A percentile compares a stretch with the other conserved stretches of the same genome.
These are phyloP conservation scores for Trichoderma endophyticum DNA, from an alignment of 2,329 filamentous ascomycete species.

Conservation along the genomic window DNA sequence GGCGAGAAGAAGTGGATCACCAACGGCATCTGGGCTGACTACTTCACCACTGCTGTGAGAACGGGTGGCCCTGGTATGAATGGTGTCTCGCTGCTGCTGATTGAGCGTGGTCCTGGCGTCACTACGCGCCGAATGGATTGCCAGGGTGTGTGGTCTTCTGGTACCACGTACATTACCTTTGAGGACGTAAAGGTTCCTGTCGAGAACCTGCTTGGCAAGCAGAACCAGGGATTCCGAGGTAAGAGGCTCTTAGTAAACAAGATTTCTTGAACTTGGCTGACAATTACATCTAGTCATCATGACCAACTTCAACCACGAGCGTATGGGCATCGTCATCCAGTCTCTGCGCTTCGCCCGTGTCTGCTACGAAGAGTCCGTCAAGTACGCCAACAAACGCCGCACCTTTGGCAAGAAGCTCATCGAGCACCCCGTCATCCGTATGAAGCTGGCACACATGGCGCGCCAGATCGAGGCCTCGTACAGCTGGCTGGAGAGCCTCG, in stretches of 20 bases:
- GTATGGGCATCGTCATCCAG: constrained; percentile 98
- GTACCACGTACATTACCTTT: constrained; percentile 96
- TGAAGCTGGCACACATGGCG: constrained; percentile 98
- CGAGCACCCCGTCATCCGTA: constrained; percentile 92
- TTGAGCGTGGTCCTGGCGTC: constrained; percentile 86
- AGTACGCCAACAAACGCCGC: constrained; percentile 94
- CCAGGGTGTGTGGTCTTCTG: constrained; percentile 93
- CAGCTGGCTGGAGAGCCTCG: constrained; percentile 92
- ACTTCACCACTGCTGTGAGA: constrained; percentile 94
- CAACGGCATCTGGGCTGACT: constrained; percentile 94
- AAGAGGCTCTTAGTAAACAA: constrained; percentile 22
- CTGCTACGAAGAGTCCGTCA: constrained; percentile 93
- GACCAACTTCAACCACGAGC: constrained; percentile 99
- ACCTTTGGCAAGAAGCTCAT: constrained; percentile 97
- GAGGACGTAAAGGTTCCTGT: constrained; percentile 99
- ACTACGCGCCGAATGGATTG: constrained; percentile 96
- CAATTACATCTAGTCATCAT: constrained; percentile 69
- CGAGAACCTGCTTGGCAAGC: constrained; percentile 97
- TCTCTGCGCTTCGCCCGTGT: constrained; percentile 92
- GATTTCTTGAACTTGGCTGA: neutral
- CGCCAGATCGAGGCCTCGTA: constrained; percentile 96
- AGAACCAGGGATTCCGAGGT: constrained; percentile 95
- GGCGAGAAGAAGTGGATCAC: constrained; percentile 99
- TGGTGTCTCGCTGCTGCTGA: constrained; percentile 84
- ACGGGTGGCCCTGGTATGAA: constrained; percentile 90